Percentiles rank a stretch among this genome's conserved stretches.
Evolutionary conservation across 257 asterid species (phyloP).

Genomic region (Solanum ossicruentum): DNA sequence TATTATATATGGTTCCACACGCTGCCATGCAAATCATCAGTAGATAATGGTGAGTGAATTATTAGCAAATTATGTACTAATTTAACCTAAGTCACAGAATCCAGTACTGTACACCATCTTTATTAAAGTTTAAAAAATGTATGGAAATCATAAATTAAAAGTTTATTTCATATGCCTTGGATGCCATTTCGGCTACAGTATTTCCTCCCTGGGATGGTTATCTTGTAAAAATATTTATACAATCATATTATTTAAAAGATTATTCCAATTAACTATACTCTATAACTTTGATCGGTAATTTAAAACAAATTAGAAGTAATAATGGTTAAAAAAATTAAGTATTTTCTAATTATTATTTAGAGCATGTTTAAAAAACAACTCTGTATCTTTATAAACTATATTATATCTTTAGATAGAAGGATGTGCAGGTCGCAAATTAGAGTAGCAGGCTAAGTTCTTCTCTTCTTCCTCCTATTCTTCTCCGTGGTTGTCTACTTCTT

Average conservation of each 20-base stretch:
- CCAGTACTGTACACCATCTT: neutral
- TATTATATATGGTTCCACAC: neutral
- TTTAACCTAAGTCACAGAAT: constrained; percentile 2
- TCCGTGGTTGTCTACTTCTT: too few relatives aligned
- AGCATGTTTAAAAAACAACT: too few relatives aligned
- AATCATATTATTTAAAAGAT: neutral
- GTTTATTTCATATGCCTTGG: neutral
- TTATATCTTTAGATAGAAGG: too few relatives aligned
- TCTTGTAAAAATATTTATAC: neutral
- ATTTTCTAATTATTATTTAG: too few relatives aligned
- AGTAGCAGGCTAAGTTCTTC: too few relatives aligned
- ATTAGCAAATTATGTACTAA: neutral
- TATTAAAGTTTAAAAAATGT: neutral
- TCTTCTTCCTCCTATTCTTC: too few relatives aligned
- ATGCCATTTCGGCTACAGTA: neutral
- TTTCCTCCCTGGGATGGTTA: neutral
- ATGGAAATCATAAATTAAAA: neutral
- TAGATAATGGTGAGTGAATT: neutral
- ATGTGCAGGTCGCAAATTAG: too few relatives aligned
- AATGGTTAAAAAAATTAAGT: too few relatives aligned
- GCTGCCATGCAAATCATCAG: neutral
- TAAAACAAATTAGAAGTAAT: too few relatives aligned
- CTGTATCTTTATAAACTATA: too few relatives aligned
- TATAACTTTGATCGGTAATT: too few relatives aligned
- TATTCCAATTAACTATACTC: neutral